phyloP scores from a whole-genome alignment of 768 basidiomycete genomes.

The Tulasnella sp. region DNA sequence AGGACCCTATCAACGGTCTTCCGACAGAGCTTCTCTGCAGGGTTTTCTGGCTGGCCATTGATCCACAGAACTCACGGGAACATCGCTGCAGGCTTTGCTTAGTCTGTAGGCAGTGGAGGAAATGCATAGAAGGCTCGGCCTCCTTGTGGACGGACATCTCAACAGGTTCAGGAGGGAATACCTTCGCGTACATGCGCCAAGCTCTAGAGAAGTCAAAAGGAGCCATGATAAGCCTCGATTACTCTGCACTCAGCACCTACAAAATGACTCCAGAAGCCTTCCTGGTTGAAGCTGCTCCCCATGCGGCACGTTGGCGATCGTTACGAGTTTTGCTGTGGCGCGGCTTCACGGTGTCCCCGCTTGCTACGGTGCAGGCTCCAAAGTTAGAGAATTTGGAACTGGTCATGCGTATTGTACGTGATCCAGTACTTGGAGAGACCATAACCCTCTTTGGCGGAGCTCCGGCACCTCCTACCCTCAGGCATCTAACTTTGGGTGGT shows the following conservation, averaged over 20 bases:
- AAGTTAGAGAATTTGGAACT: not conserved
- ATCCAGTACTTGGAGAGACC: not conserved
- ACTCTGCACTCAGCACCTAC: not conserved
- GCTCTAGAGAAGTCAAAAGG: too few species aligned
- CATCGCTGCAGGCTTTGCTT: not conserved
- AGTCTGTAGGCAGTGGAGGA: not conserved
- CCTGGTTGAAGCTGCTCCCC: not conserved
- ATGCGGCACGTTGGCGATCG: not conserved
- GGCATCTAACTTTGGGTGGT: not conserved
- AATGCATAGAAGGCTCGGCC: not conserved
- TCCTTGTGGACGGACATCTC: not conserved
- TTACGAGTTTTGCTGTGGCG: not conserved
- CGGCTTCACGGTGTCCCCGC: not conserved
- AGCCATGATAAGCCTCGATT: not conserved
- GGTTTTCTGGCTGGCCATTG: not conserved
- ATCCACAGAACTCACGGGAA: not conserved
- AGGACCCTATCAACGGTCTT: not conserved
- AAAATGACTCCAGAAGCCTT: not conserved
- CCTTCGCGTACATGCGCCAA: too few species aligned
- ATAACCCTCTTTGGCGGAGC: not conserved
- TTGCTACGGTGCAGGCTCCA: not conserved
- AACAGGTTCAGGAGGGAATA: too few species aligned
- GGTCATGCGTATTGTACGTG: not conserved
- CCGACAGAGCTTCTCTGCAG: not conserved
- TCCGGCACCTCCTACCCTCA: not conserved